Base-by-base conservation (phyloP, 305 asterid species). In the Solanum aculeatissimum region DNA sequence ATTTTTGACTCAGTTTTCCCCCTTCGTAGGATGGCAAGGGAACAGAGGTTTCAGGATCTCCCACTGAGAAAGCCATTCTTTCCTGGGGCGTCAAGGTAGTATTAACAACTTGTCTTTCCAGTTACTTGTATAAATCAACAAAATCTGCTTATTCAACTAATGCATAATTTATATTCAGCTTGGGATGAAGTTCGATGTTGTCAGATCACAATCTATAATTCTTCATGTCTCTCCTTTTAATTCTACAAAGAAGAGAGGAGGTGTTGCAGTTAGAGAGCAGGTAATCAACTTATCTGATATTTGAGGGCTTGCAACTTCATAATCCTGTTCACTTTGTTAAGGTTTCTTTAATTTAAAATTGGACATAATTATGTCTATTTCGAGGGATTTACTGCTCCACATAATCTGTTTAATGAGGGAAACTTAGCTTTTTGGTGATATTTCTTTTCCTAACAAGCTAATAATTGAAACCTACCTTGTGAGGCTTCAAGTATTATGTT, bases 31-130 rank as follows among this genome's bases (percentile, higher is more conserved):
- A 93, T 66, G 98, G 98, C 35, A 87, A 32, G 16, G 88, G 85
- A 79, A 47, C 86, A 55, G 98, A 94, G 92, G 89, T 95, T 85
- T 96, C 98, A 74, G 99, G 99, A 85, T 92, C 98, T 85, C 99
- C 99, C 83, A 96, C 99, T 78, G 99, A 96, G 89, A 95, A 95
- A 83, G 97, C 99, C 79, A 90, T 96, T 86, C 99, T 96, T 86
- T 90, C 91, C 45, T 96, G 99, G 99, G 99, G 97, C 78, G 91
- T 93, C 86, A 91, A 96, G 97, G 99, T 96, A 88, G 45, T 65
- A 60, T 71, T 60, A 55, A 74, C 83, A 29, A 71, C 81, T 88
- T 40, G 45, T 84, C 74, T 80, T 65, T 70, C 83, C 65, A 40
- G 53, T 54, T 78, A 54, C 29, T 78, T 4, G 10, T 53, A 9